A percentile compares a stretch with the other conserved stretches of the same genome.
Conservation (phyloP, 2,329 filamentous ascomycete genomes). For the Sporothrix inflata region DNA sequence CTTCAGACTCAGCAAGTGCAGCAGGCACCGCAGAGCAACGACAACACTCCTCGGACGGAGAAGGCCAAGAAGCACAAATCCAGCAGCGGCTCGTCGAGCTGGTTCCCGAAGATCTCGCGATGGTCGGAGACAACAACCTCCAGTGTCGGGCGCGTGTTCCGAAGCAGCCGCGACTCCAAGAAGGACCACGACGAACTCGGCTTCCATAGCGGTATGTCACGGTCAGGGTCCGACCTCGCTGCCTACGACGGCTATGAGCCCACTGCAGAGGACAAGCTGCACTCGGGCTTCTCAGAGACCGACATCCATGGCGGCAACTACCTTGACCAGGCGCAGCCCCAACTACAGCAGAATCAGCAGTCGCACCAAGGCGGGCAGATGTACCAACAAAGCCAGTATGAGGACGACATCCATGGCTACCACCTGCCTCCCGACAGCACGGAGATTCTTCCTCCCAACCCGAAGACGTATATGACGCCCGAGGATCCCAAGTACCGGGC, state of each 20-base stretch:
- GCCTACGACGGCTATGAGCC: constrained; percentile 66
- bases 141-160: constrained; percentile 77
- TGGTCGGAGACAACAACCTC: constrained; percentile 98
- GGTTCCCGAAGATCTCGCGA: constrained; percentile 89
- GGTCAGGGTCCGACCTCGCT: constrained; percentile 75
- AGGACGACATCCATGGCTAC: constrained; percentile 23
- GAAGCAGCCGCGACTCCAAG: constrained; percentile 66
- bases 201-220: constrained; percentile 56
- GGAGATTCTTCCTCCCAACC: constrained; percentile 44
- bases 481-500: constrained; percentile 81
- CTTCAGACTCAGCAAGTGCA: constrained; percentile 21
- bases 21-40: constrained; percentile 59
- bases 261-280: constrained; percentile 64
- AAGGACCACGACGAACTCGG: constrained; percentile 58
- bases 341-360: constrained; percentile 24
- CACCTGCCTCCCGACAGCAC: constrained; percentile 19
- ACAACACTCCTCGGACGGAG: constrained; percentile 76
- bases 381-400: constrained; percentile 12
- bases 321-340: constrained; percentile 31
- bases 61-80: constrained; percentile 89
- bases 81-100: constrained; percentile 72
- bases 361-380: constrained; percentile 1
- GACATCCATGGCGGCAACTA: constrained; percentile 45
- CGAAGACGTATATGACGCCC: constrained; percentile 58
- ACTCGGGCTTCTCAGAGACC: constrained; percentile 59